phyloP scores from a whole-genome alignment of 139 green algal species.

The Nannochloris sp. region DNA sequence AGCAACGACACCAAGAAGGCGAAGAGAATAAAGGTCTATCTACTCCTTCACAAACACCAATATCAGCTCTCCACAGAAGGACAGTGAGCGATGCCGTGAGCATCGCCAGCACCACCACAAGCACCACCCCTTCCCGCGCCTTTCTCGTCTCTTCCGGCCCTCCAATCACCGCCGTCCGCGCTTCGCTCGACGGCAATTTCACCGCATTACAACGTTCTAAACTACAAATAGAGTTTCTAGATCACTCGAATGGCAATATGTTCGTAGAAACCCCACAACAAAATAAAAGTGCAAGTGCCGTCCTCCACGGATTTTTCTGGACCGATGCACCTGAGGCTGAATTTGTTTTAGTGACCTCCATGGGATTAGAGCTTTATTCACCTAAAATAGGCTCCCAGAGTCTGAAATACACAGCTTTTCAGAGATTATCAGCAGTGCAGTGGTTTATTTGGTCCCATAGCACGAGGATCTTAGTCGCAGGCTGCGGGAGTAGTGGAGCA shows the following conservation, averaged over 20 bases:
- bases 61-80: too few species aligned
- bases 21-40: too few species aligned
- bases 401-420: neutral
- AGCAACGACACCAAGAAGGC: too few species aligned
- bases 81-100: neutral
- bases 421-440: neutral
- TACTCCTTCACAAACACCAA: too few species aligned
- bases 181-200: conserved; percentile 10
- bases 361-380: conserved; percentile 12
- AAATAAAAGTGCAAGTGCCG: neutral
- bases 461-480: conserved; percentile 7
- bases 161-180: conserved; percentile 8
- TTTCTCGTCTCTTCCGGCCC: conserved; percentile 18
- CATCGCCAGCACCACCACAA: neutral
- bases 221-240: conserved; percentile 13
- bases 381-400: conserved; percentile 8
- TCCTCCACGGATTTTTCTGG: conserved; percentile 28
- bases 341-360: conserved; percentile 19
- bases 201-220: conserved; percentile 14
- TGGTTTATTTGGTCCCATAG: conserved; percentile 11
- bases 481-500: conserved; percentile 7
- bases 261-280: conserved; percentile 13
- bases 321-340: neutral
- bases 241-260: conserved; percentile 15
- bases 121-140: too few species aligned